Evolutionary conservation across 1,284 basidiomycete species (phyloP), one percentile per base, ranked within the genome.

Genomic region (Pseudozyma pruni): DNA sequence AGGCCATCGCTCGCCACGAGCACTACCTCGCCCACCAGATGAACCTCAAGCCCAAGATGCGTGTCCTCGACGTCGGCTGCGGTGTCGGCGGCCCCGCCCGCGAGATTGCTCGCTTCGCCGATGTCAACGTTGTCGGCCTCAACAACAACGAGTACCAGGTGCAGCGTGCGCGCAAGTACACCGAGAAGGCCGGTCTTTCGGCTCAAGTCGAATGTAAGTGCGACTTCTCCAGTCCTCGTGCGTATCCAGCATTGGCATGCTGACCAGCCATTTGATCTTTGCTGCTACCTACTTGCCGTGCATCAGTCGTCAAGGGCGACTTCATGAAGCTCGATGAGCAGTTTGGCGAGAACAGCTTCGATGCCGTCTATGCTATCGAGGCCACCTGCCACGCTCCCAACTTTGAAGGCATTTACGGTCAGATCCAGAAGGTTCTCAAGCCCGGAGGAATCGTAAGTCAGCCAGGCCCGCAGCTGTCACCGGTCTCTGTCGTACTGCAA

Each of bases 61-160:
- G 90, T 42, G 94, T 99, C 29, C 90, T 99, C 61, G 95, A 99
- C 82, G 94, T 98, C 61, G 95, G 95, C 33, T 98, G 96, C 83
- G 95, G 95, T 83, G 92, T 98, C 54, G 96, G 96, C 66, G 95
- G 96, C 0, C 95, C 95, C 29, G 95, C 95, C 4, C 89, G 95
- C 41, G 93, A 95, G 84, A 98, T 98, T 78, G 91, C 93, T 3
- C 88, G 88, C 52, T 98, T 98, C 86, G 86, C 92, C 16, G 94
- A 94, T 82, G 90, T 88, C 52, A 86, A 90, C 68, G 90, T 98
- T 74, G 86, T 92, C 72, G 95, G 95, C 42, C 76, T 98, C 74
- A 98, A 97, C 87, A 98, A 97, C 88, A 98, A 98, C 84, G 91
- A 91, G 76, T 98, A 93, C 87, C 96, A 98, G 85, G 86, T 98